Base-by-base conservation (phyloP, 208 protist genomes). In the Porcisia deanei region DNA sequence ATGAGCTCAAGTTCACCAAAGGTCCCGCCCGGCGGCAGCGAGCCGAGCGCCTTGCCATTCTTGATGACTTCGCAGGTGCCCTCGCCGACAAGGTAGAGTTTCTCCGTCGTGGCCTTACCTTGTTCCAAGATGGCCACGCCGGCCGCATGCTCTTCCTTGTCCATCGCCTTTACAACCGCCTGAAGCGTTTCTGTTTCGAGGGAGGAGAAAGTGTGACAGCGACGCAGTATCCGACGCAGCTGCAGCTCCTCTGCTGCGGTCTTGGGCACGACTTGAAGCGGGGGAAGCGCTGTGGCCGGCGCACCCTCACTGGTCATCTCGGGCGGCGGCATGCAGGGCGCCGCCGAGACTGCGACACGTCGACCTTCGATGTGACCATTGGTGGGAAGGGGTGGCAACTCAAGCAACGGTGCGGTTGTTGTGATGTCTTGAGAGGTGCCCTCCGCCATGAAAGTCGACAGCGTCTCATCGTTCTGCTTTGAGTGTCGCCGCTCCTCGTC, bases 1-100 rank as follows among this genome's bases (percentile, higher is more conserved):
- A 98, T 96, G 75, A 98, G 63, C 84, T 96, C 92, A 18, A 97
- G 77, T 59, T 94, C 91, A 0, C 93, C 94, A 75, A 98, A 97
- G 20, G 85, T 88, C 41, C 77, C 84, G 20, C 94, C 94, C 14
- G 77, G 74, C 75, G 81, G 69, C 55, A 95, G 67, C 54, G 85
- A 80, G 59, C 81, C 83, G 34, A 97, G 78, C 18, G 81, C 58
- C 74, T 85, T 90, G 65, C 90, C 91, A 64, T 96, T 91, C 74
- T 94, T 92, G 69, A 97, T 91, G 7, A 88, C 86, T 66, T 96
- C 91, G 73, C 93, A 96, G 8, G 84, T 91, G 60, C 94, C 94
- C 58, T 94, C 81, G 14, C 81, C 76, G 69, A 98, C 78, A 43
- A 96, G 77, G 76, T 90, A 97, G 30, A 98, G 80, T 72, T 88